Evolutionary conservation across 1,284 basidiomycete genomes (phyloP).

Genomic region (Rhodotorula mucilaginosa): DNA sequence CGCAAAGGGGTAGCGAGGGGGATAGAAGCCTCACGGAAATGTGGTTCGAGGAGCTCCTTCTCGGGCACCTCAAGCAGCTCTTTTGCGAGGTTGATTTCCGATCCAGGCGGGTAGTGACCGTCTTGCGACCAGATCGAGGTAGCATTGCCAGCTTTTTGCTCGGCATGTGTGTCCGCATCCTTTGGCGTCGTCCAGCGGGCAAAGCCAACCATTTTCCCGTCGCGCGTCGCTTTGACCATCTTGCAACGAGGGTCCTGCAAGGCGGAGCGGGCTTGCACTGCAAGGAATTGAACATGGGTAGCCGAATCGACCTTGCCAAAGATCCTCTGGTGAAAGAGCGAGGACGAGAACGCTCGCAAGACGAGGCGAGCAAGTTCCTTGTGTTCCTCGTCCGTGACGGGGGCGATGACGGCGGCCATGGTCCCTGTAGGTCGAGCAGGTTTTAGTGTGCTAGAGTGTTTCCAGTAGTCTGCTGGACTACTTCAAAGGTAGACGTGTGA

Average conservation of each 20-base stretch:
- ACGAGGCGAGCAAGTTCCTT: neutral
- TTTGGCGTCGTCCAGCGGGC: constrained; percentile 1
- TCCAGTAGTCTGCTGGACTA: no score
- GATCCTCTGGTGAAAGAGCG: neutral
- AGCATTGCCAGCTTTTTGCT: neutral
- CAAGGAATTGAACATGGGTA: neutral
- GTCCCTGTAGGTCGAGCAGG: neutral
- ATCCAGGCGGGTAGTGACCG: neutral
- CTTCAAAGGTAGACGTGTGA: no score
- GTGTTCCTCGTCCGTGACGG: neutral
- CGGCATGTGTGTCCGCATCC: neutral
- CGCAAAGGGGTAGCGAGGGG: neutral
- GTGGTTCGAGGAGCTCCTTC: neutral
- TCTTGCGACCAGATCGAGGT: neutral
- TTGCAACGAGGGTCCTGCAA: neutral
- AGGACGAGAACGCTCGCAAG: neutral
- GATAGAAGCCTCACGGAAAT: constrained; percentile 1
- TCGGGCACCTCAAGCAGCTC: neutral
- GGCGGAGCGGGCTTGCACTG: neutral
- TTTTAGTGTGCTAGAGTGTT: neutral
- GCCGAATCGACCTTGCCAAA: neutral
- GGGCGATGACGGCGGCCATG: neutral
- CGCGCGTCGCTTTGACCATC: constrained; percentile 10
- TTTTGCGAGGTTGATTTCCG: constrained; percentile 9
- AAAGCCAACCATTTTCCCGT: neutral